These are phyloP conservation scores for Neofusicoccum parvum DNA, from an alignment of 2,329 filamentous ascomycete genomes.

Conservation along the genomic window DNA sequence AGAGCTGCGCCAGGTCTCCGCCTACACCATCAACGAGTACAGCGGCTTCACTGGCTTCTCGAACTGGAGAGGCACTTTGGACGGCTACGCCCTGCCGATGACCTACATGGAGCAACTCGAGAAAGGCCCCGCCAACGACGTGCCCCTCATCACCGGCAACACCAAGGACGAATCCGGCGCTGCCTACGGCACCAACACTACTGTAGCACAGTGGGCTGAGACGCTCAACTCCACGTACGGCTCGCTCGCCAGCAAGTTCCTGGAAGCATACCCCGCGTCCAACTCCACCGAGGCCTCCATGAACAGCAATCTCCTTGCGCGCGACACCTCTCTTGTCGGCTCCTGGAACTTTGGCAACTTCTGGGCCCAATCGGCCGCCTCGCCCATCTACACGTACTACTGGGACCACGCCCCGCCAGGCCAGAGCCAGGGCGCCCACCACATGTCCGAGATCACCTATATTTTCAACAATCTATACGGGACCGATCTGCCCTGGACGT, in stretches of 20 bases:
- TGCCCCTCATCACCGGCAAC: constrained; percentile 36
- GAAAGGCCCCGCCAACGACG: constrained; percentile 30
- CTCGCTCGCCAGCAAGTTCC: constrained; percentile 21
- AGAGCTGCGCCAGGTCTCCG: constrained; percentile 7
- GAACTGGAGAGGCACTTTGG: constrained; percentile 8
- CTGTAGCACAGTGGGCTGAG: constrained; percentile 26
- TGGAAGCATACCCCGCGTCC: constrained; percentile 27
- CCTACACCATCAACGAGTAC: not conserved
- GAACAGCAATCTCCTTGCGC: constrained; percentile 28
- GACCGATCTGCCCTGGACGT: constrained; percentile 31
- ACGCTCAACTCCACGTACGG: constrained; percentile 25
- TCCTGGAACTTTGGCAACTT: constrained; percentile 28
- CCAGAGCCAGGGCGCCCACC: constrained; percentile 39
- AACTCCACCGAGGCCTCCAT: constrained; percentile 25
- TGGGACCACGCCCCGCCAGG: constrained; percentile 43
- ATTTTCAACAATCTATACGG: constrained; percentile 40
- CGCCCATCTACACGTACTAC: constrained; percentile 39
- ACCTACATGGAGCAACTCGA: constrained; percentile 31
- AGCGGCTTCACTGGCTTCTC: constrained; percentile 2
- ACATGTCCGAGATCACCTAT: constrained; percentile 44
- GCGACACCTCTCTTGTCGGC: constrained; percentile 31
- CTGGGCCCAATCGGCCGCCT: constrained; percentile 25
- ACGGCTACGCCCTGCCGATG: constrained; percentile 29
- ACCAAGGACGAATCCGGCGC: constrained; percentile 34
- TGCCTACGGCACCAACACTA: constrained; percentile 26